Conservation (phyloP, 2,329 filamentous ascomycete species). For the Xylariaceae sp. region DNA sequence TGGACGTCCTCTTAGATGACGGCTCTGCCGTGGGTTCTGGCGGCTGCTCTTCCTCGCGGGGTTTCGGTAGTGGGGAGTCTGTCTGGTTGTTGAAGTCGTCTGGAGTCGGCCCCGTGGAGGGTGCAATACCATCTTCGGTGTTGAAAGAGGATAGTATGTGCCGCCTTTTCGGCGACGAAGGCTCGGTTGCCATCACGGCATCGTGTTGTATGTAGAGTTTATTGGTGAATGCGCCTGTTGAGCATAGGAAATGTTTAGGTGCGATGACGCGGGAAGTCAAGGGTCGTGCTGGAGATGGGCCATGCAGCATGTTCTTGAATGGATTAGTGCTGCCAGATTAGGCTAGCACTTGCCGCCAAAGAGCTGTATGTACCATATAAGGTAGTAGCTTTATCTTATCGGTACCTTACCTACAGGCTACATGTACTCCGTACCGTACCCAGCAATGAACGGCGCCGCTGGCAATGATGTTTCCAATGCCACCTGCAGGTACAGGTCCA, state of each 20-base stretch:
- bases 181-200: slow-evolving; percentile 25
- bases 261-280: slow-evolving; percentile 14
- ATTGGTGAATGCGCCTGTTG: not conserved
- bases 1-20: slow-evolving; percentile 27
- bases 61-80: slow-evolving; percentile 11
- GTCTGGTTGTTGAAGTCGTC: slow-evolving; percentile 6
- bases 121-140: slow-evolving; percentile 20
- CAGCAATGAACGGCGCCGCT: too few species aligned
- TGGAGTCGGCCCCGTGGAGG: slow-evolving; percentile 9
- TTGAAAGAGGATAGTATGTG: slow-evolving; percentile 33
- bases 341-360: not conserved
- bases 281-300: not conserved
- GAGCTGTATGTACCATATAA: too few species aligned
- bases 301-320: not conserved
- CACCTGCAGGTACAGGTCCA: too few species aligned
- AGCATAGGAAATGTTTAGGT: not conserved
- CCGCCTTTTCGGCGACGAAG: slow-evolving; percentile 31
- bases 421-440: too few species aligned
- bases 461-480: too few species aligned
- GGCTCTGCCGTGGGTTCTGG: slow-evolving; percentile 9
- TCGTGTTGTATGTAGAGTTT: slow-evolving; percentile 16
- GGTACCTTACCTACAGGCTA: too few species aligned
- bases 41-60: slow-evolving; percentile 14
- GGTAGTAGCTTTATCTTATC: too few species aligned
- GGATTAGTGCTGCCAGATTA: not conserved